Base-by-base conservation (phyloP, 2,329 filamentous ascomycete genomes). In the Leptographium procerum region DNA sequence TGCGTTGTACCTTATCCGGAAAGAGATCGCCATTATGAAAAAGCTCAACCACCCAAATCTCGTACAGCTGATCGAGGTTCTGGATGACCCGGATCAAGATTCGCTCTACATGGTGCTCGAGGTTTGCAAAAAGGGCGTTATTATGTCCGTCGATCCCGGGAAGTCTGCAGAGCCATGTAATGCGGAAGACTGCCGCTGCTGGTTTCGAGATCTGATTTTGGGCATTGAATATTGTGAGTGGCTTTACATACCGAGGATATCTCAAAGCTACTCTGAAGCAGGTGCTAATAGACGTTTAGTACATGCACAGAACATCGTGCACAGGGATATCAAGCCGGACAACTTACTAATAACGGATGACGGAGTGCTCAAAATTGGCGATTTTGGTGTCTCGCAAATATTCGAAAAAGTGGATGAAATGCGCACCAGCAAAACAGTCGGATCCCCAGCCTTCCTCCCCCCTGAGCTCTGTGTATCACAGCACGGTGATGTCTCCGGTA, bases 301-400 rank as follows among this genome's bases (percentile, higher is more conserved):
- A 52, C 94, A 99, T 72, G 87, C 88, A 0, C 94, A 97, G 72
- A 91, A 92, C 9, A 89, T 97, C 64, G 88, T 96, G 19, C 94
- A 99, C 70, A 84, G 94, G 57, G 94, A 99, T 67, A 96, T 99
- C 75, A 99, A 99, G 72, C 94, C 94, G 0, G 94, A 97, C 70
- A 99, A 99, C 65, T 86, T 95, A 57, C 80, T 99, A 9, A 76
- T 99, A 45, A 96, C 91, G 0, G 82, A 86, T 40, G 91, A 96
- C 58, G 88, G 97, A 66, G 85, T 96, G n/a, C 81, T 99, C 56
- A 99, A 97, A 70, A 87, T 99, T 63, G 91, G 95, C 56, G 94
- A 97, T 71, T 99, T 99, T 77, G 94, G 94, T n/a, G 94, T 97
- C 9, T 97, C 92, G 1, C 92, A 99, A 69, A 96, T 99, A 85